phyloP scores from a whole-genome alignment of 2,329 filamentous ascomycete species.

The Aspergillus carbonarius region DNA sequence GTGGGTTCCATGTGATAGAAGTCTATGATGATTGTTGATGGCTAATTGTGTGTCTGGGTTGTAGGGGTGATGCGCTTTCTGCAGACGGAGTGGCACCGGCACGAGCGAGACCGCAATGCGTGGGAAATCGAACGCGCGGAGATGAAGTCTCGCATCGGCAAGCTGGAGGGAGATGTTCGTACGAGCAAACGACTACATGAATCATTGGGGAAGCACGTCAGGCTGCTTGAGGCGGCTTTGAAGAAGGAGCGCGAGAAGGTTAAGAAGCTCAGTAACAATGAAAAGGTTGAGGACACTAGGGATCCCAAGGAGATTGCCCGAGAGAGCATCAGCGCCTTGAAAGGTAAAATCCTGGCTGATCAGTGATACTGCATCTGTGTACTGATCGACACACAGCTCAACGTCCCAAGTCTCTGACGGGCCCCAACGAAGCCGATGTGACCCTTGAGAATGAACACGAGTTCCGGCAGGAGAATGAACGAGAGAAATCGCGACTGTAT shows the following conservation, averaged over 20 bases:
- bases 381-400: slow-evolving; percentile 35
- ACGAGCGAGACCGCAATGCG: slow-evolving; percentile 94
- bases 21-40: background rate
- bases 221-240: slow-evolving; percentile 83
- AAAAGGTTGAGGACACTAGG: slow-evolving; percentile 51
- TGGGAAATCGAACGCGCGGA: slow-evolving; percentile 99
- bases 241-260: slow-evolving; percentile 76
- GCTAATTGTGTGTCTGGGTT: slow-evolving; percentile 22
- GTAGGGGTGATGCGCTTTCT: slow-evolving; percentile 97
- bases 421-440: slow-evolving; percentile 52
- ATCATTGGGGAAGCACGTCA: slow-evolving; percentile 84
- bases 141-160: slow-evolving; percentile 96
- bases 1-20: slow-evolving; percentile 42
- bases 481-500: slow-evolving; percentile 63
- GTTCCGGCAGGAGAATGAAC: slow-evolving; percentile 57
- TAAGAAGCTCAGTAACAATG: slow-evolving; percentile 52
- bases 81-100: slow-evolving; percentile 97
- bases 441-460: slow-evolving; percentile 46
- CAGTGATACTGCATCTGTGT: background rate
- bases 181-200: slow-evolving; percentile 86
- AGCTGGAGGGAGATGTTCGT: slow-evolving; percentile 83
- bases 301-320: slow-evolving; percentile 48
- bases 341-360: slow-evolving; percentile 5
- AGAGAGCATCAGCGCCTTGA: slow-evolving; percentile 42
- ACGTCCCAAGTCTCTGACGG: slow-evolving; percentile 49